Conservation (phyloP, 208 protist species). For the Trypanosoma lewisi region DNA sequence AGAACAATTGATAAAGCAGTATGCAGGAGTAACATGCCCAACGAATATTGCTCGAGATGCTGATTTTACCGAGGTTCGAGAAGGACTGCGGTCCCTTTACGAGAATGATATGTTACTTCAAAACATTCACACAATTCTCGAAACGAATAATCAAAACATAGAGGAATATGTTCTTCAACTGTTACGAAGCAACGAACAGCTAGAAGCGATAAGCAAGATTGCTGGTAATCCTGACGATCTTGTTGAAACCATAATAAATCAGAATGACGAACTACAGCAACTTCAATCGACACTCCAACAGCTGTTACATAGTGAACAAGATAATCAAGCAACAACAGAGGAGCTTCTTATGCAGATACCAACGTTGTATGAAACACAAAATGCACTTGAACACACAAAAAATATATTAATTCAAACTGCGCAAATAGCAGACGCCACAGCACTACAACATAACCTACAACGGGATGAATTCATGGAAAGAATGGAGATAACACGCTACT, state of each 20-base stretch:
- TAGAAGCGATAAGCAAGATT: slow-evolving; percentile 6
- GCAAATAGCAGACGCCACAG: not conserved
- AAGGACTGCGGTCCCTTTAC: not conserved
- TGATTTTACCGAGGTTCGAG: slow-evolving; percentile 8
- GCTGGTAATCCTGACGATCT: not conserved
- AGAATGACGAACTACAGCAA: slow-evolving; percentile 3
- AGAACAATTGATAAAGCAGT: slow-evolving; percentile 20
- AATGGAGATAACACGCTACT: not conserved
- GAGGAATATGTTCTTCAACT: slow-evolving; percentile 4
- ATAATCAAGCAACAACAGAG: slow-evolving; percentile 7
- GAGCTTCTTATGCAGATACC: slow-evolving; percentile 19
- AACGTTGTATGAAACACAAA: slow-evolving; percentile 1
- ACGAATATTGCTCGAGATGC: not conserved
- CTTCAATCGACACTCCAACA: not conserved
- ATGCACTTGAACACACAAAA: slow-evolving; percentile 7
- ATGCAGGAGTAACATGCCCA: not conserved
- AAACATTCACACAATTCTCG: slow-evolving; percentile 16
- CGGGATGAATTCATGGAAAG: slow-evolving; percentile 8
- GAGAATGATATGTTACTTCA: slow-evolving; percentile 3
- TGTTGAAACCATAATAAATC: slow-evolving; percentile 1
- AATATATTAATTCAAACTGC: not conserved
- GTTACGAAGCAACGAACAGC: not conserved
- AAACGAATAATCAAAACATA: slow-evolving; percentile 10
- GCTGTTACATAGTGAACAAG: not conserved
- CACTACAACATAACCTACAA: not conserved